These are phyloP conservation scores for Diaporthe citri DNA, from an alignment of 2,329 filamentous ascomycete species.

Conservation along the genomic window DNA sequence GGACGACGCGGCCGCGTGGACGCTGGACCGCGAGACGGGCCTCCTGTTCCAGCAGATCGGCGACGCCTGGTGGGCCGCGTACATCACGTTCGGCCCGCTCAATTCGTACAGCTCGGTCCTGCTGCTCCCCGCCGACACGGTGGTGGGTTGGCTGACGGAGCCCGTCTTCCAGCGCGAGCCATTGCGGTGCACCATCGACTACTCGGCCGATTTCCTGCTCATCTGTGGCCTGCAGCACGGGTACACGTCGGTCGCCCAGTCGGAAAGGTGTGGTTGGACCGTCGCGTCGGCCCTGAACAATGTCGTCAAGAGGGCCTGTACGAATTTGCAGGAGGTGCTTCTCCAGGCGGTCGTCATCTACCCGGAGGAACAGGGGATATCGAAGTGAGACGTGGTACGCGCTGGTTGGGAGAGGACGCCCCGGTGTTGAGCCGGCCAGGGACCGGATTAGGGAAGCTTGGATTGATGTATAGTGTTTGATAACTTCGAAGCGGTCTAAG, in stretches of 20 bases:
- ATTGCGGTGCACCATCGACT: background rate
- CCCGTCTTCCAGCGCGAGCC: background rate
- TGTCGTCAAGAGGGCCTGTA: background rate
- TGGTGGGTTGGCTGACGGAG: background rate
- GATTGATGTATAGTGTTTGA: background rate
- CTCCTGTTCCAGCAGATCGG: constrained; percentile 3
- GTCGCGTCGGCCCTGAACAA: background rate
- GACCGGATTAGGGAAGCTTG: background rate
- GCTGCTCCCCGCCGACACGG: background rate
- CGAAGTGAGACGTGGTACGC: background rate
- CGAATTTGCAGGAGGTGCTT: background rate
- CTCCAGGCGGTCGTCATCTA: background rate
- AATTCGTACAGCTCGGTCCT: background rate
- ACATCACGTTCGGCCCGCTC: background rate
- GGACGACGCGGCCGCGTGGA: background rate
- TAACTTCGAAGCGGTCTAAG: background rate
- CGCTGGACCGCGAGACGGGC: constrained; percentile 1
- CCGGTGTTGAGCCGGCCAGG: background rate
- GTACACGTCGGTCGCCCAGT: background rate
- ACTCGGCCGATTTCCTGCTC: background rate
- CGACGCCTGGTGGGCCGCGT: background rate
- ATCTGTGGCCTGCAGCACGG: background rate
- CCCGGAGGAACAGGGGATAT: background rate
- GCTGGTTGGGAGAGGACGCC: background rate
- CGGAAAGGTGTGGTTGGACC: background rate